Conservation (phyloP, 305 asterid species). For the Stenogyne calaminthoides region DNA sequence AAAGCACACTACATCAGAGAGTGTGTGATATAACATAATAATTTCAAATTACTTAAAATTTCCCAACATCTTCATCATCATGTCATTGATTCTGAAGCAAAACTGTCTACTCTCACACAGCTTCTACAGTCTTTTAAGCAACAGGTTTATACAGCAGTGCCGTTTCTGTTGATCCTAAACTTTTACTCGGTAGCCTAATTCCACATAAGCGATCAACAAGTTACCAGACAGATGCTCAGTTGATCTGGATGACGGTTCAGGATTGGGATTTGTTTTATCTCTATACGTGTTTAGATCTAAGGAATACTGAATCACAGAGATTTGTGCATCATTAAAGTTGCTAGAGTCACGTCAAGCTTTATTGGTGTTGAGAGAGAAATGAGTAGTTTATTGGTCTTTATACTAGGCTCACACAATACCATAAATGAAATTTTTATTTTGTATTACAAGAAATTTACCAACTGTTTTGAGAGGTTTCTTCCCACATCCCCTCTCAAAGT, state of each 20-base stretch:
- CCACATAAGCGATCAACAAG: background rate
- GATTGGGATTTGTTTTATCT: background rate
- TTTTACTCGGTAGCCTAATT: background rate
- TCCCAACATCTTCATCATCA: background rate
- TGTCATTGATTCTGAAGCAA: background rate
- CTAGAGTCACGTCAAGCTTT: background rate
- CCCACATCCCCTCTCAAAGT: background rate
- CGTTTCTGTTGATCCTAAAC: background rate
- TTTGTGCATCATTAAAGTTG: background rate
- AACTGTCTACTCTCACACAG: background rate
- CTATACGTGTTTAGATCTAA: background rate
- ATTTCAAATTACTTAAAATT: background rate
- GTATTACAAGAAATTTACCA: background rate
- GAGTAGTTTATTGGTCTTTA: background rate
- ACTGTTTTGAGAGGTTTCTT: background rate
- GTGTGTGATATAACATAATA: background rate
- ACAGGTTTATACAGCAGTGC: background rate
- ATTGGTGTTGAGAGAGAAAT: conserved; percentile 1
- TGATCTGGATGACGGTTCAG: background rate
- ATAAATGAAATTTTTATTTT: background rate
- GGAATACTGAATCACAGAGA: background rate
- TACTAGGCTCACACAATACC: background rate
- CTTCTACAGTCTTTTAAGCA: conserved; percentile 2
- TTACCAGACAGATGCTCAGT: background rate
- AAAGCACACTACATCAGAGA: background rate